Evolutionary conservation across 306 rosid genomes (phyloP).

Genomic region (barrel medic (Medicago truncatula)): DNA sequence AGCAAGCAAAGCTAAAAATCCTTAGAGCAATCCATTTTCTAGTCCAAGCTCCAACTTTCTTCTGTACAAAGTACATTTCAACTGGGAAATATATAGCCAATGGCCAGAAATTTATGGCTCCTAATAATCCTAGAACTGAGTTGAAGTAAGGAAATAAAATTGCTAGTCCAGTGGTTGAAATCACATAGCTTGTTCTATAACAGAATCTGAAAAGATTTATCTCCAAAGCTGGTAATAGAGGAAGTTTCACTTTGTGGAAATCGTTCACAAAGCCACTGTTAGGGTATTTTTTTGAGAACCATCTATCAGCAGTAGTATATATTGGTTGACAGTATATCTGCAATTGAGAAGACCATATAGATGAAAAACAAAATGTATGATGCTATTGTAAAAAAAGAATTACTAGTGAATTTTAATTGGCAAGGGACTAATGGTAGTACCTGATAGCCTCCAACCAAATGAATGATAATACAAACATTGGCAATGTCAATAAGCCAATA

Average conservation of each 20-base stretch:
- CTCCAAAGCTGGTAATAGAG: conserved; percentile 54
- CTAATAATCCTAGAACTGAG: conserved; percentile 75
- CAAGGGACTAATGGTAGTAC: conserved; percentile 60
- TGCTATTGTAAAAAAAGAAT: background rate
- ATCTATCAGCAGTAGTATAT: conserved; percentile 63
- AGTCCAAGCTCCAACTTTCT: conserved; percentile 71
- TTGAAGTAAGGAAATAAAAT: conserved; percentile 85
- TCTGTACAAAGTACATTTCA: conserved; percentile 84
- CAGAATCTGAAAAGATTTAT: conserved; percentile 63
- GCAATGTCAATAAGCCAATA: conserved; percentile 85
- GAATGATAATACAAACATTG: conserved; percentile 76
- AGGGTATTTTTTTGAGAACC: conserved; percentile 60
- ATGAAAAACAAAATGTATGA: too few species aligned
- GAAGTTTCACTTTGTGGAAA: conserved; percentile 58
- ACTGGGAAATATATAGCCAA: conserved; percentile 84
- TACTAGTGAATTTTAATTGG: background rate
- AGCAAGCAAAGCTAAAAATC: conserved; percentile 71
- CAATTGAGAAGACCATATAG: too few species aligned
- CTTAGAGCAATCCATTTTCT: conserved; percentile 69
- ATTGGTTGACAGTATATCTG: conserved; percentile 80
- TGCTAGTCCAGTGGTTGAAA: conserved; percentile 68
- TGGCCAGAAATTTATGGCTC: conserved; percentile 94
- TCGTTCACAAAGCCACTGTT: conserved; percentile 65
- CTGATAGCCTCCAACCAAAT: conserved; percentile 93
- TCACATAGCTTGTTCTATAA: conserved; percentile 72